Conservation (phyloP, 805 yeast genomes). For the Allodekkera sacchari region DNA sequence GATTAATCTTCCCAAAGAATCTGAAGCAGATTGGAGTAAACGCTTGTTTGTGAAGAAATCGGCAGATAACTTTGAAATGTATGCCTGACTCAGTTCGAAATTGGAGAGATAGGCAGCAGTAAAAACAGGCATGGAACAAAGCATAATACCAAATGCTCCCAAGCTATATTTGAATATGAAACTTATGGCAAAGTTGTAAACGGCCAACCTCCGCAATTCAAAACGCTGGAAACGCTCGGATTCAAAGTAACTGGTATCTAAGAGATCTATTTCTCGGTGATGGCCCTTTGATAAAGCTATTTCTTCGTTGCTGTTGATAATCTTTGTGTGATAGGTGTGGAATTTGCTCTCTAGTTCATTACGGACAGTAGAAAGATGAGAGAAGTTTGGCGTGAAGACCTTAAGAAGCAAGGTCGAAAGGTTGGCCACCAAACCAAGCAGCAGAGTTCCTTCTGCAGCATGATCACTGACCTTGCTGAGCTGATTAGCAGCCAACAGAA, state of each 20-base stretch:
- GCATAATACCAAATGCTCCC: conserved; percentile 89
- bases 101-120: conserved; percentile 21
- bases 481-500: conserved; percentile 72
- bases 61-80: conserved; percentile 44
- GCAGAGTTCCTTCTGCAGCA: conserved; percentile 69
- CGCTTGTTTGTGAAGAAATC: conserved; percentile 85
- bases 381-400: conserved; percentile 84
- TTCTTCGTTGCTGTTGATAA: conserved; percentile 75
- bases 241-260: conserved; percentile 76
- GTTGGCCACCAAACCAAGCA: conserved; percentile 74
- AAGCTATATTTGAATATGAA: conserved; percentile 86
- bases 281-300: conserved; percentile 82
- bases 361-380: conserved; percentile 64
- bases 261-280: conserved; percentile 61
- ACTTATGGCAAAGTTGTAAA: conserved; percentile 79
- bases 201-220: conserved; percentile 62
- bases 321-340: conserved; percentile 72
- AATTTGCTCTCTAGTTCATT: conserved; percentile 81
- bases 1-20: conserved; percentile 79
- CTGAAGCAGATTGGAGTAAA: conserved; percentile 73
- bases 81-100: conserved; percentile 38
- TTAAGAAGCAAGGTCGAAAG: conserved; percentile 66
- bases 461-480: conserved; percentile 57
- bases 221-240: conserved; percentile 69
- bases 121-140: conserved; percentile 87